These are phyloP conservation scores for Pseudopyricularia cyperi DNA, from an alignment of 2,329 filamentous ascomycete species.

Conservation along the genomic window DNA sequence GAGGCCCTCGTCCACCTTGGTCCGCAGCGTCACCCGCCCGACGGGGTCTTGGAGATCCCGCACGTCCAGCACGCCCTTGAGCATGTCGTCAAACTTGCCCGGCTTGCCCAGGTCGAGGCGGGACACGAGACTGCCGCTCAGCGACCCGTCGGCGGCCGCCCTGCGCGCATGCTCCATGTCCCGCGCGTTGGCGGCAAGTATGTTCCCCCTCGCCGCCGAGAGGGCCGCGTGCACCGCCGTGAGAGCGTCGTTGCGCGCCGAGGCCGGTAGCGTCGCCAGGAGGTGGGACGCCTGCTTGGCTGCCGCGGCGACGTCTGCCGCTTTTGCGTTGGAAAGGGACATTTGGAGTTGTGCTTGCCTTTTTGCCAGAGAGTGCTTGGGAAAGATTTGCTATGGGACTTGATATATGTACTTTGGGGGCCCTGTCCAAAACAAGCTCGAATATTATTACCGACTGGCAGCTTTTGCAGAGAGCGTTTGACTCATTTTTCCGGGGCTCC, in stretches of 20 bases:
- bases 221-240: conserved; percentile 74
- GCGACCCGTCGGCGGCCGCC: conserved; percentile 59
- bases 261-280: conserved; percentile 64
- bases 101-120: conserved; percentile 73
- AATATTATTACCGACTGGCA: too few species aligned
- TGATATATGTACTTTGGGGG: too few species aligned
- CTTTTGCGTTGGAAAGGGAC: conserved; percentile 81
- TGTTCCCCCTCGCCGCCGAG: conserved; percentile 51
- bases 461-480: too few species aligned
- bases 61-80: conserved; percentile 87
- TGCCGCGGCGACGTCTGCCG: conserved; percentile 60
- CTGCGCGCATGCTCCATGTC: conserved; percentile 65
- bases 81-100: conserved; percentile 96
- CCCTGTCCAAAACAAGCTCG: too few species aligned
- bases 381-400: too few species aligned
- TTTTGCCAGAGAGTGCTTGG: too few species aligned
- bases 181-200: conserved; percentile 74
- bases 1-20: conserved; percentile 74
- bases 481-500: too few species aligned
- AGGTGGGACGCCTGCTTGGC: conserved; percentile 73
- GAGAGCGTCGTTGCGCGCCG: conserved; percentile 72
- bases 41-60: conserved; percentile 76
- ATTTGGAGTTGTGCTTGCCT: conserved; percentile 31
- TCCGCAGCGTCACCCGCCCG: conserved; percentile 72
- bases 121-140: conserved; percentile 76